Base-by-base conservation (phyloP, 129 eudicot genomes). In the Centaurea solstitialis region DNA sequence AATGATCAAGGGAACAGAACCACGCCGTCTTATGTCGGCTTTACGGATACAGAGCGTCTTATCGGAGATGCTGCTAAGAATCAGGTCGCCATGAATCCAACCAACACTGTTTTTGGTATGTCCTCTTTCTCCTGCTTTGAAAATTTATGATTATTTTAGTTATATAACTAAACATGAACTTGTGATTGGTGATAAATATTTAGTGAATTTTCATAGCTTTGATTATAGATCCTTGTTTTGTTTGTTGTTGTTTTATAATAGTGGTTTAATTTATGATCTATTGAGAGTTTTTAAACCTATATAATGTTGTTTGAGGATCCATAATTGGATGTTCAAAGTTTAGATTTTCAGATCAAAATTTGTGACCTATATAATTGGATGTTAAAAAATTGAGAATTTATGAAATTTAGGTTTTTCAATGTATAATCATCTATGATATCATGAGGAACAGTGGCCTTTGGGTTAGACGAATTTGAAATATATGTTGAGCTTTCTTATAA, bases 1-100 rank as follows among this genome's bases (percentile, higher is more conserved):
- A 88, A 88, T 47, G 92, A 88, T 80, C 89, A 88, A 47, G 89
- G 92, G 0, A 88, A 88, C 77, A 82, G 89, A 37, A 88, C 92
- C 65, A 88, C 92, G 24, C 92, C 92, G 43, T 88, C 92, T 80
- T 88, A 88, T 61, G 92, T 88, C 57, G 92, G 87, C 1, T 88
- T 88, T 40, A 88, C 92, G 2, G 92, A 88, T 73, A 82, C 89
- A 6, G 88, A 87, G 37, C 78, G 90, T 9, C 17, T 87, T 22
- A 84, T 87, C 22, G 91, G 88, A 2, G 88, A 87, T 75, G 91
- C 88, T 62, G 91, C 91, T 4, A 87, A 87, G 91, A 88, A 88
- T 64, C 91, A 88, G 76, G 91, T 88, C 69, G 90, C 90, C 39
- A 83, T 87, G 90, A 87, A 87, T 41, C 90, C 90, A 37, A 79